Conservation (phyloP, 1,139 yeast species). For the Pichia inconspicua region DNA sequence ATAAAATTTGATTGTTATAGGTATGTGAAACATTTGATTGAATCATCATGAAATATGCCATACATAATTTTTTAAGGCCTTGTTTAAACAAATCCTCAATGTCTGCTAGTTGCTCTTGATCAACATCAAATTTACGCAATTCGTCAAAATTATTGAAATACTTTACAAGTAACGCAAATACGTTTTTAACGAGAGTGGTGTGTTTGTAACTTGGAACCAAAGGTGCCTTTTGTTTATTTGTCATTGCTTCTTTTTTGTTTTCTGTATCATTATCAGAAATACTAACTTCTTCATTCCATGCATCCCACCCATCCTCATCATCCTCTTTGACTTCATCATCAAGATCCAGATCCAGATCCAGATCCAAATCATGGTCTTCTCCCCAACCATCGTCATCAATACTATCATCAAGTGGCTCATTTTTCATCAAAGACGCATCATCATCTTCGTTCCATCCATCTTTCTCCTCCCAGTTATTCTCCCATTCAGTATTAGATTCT, state of each 20-base stretch:
- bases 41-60: conserved; percentile 22
- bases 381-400: neutral
- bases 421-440: conserved; percentile 2
- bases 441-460: conserved; percentile 19
- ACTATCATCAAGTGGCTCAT: neutral
- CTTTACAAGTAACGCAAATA: conserved; percentile 12
- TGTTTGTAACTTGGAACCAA: neutral
- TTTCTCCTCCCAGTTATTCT: conserved; percentile 22
- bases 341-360: conserved; percentile 15
- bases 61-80: conserved; percentile 21
- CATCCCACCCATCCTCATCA: conserved; percentile 24
- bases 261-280: conserved; percentile 9
- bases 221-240: neutral
- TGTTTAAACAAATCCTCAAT: conserved; percentile 18
- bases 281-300: conserved; percentile 22
- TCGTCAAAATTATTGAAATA: conserved; percentile 15
- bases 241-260: neutral
- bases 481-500: conserved; percentile 17
- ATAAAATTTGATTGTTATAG: conserved; percentile 21
- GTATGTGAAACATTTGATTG: conserved; percentile 11
- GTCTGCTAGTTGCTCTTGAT: conserved; percentile 13
- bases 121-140: conserved; percentile 5
- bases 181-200: conserved; percentile 4
- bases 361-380: conserved; percentile 15
- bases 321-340: conserved; percentile 1